Percentiles rank a stretch among this genome's conserved stretches.
These are phyloP conservation scores for Colletotrichum sp. DNA, from an alignment of 2,329 filamentous ascomycete species.

Conservation along the genomic window DNA sequence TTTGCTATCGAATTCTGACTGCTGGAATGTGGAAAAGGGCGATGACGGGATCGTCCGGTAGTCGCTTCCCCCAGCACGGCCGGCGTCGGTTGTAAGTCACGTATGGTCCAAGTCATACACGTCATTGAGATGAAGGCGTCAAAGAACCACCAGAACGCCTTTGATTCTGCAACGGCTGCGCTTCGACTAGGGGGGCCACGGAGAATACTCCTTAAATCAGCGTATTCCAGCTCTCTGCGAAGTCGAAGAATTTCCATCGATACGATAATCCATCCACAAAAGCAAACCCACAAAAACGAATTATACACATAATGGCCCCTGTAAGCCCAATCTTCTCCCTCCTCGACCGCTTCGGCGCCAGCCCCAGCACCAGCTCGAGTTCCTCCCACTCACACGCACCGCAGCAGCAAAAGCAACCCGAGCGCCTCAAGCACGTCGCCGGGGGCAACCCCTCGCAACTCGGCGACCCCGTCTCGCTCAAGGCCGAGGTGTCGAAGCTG, in stretches of 20 bases:
- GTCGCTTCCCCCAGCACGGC: neutral
- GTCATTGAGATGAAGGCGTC: slow-evolving; percentile 20
- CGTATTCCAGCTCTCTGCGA: neutral
- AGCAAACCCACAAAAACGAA: neutral
- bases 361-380: no score
- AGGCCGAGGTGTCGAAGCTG: slow-evolving; percentile 34
- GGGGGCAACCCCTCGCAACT: slow-evolving; percentile 39
- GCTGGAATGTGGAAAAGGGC: neutral
- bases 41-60: neutral
- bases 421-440: slow-evolving; percentile 20
- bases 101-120: slow-evolving; percentile 12
- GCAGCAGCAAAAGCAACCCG: slow-evolving; percentile 10
- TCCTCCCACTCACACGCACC: neutral
- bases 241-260: rapidly evolving
- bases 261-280: neutral
- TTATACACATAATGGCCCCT: neutral
- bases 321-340: neutral
- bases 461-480: slow-evolving; percentile 43
- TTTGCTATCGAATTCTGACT: neutral
- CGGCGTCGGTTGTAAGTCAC: neutral
- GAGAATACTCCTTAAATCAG: neutral
- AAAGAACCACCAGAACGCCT: neutral
- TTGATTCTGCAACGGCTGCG: neutral
- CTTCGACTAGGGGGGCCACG: neutral
- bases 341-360: neutral